phyloP scores from a whole-genome alignment of 371 early-diverging fungal genomes.

The Cokeromyces recurvatus region DNA sequence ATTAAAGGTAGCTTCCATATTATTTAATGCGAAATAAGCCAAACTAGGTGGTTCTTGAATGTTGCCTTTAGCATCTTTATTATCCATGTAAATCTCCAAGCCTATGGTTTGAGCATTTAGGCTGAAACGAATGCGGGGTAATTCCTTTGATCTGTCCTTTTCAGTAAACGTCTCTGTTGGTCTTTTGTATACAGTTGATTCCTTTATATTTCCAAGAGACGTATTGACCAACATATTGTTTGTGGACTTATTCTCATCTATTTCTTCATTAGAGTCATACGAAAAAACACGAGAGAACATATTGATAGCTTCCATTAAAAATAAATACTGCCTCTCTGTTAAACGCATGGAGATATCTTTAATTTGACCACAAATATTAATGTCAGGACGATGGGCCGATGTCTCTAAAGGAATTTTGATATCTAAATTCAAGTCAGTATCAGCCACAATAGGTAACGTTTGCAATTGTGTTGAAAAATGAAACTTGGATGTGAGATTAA shows the following conservation, averaged over 20 bases:
- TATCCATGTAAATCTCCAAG: conserved; percentile 26
- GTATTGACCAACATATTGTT: not conserved
- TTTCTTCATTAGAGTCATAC: not conserved
- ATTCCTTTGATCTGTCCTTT: not conserved
- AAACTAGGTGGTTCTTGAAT: conserved; percentile 22
- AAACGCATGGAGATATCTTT: conserved; percentile 76
- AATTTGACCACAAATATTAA: conserved; percentile 60
- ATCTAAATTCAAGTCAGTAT: conserved; percentile 74
- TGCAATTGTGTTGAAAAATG: conserved; percentile 35
- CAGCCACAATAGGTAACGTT: conserved; percentile 77
- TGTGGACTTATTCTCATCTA: not conserved
- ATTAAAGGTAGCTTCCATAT: conserved; percentile 53
- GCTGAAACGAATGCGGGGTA: conserved; percentile 15
- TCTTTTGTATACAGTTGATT: not conserved
- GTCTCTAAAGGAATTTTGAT: conserved; percentile 37
- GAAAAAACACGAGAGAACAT: conserved; percentile 35
- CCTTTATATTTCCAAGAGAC: not conserved
- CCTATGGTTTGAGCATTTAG: conserved; percentile 25
- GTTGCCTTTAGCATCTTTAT: not conserved
- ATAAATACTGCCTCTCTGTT: conserved; percentile 79
- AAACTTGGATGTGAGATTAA: conserved; percentile 61
- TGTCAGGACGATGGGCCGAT: conserved; percentile 18
- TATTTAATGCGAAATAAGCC: conserved; percentile 47
- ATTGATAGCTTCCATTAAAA: conserved; percentile 69
- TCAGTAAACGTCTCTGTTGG: not conserved